Percentiles rank a stretch among this genome's conserved stretches.
Conservation (phyloP, 495 filamentous ascomycete genomes). For the Aspergillus conjunctus region DNA sequence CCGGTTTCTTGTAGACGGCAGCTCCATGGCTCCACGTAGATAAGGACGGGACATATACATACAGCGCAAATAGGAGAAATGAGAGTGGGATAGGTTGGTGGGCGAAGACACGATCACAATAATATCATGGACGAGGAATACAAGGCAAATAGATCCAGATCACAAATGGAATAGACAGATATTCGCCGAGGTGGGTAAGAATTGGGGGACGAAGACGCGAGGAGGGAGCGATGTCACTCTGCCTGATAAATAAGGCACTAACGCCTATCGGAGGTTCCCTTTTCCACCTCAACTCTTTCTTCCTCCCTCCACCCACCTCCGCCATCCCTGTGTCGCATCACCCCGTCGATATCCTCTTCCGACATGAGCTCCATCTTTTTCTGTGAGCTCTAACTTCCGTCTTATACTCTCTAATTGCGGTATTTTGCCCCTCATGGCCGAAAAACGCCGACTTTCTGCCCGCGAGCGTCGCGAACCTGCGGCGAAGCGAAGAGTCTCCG, state of each 20-base stretch:
- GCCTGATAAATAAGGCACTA: background rate
- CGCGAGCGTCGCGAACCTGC: slow-evolving; percentile 52
- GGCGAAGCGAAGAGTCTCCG: slow-evolving; percentile 50
- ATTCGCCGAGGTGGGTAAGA: too few species aligned
- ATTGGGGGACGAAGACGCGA: background rate
- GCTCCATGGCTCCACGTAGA: background rate
- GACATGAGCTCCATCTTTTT: slow-evolving; percentile 17
- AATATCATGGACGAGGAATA: too few species aligned
- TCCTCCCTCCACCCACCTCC: slow-evolving; percentile 9
- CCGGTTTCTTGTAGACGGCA: background rate
- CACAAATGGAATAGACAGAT: too few species aligned
- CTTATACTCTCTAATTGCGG: slow-evolving; percentile 10
- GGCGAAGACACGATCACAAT: too few species aligned
- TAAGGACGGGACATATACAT: background rate
- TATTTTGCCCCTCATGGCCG: slow-evolving; percentile 37
- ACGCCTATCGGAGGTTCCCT: background rate
- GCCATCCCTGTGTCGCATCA: slow-evolving; percentile 12
- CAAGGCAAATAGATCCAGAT: too few species aligned
- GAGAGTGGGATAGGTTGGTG: too few species aligned
- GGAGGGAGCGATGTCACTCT: background rate
- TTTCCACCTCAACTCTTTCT: slow-evolving; percentile 11
- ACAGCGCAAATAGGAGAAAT: too few species aligned
- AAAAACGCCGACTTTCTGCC: slow-evolving; percentile 48
- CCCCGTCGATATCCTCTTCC: background rate
- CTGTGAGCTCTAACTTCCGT: background rate